Evolutionary conservation across 2,329 filamentous ascomycete genomes (phyloP), one percentile per base, ranked within the genome.

Genomic region (Apiospora rasikravindrae): DNA sequence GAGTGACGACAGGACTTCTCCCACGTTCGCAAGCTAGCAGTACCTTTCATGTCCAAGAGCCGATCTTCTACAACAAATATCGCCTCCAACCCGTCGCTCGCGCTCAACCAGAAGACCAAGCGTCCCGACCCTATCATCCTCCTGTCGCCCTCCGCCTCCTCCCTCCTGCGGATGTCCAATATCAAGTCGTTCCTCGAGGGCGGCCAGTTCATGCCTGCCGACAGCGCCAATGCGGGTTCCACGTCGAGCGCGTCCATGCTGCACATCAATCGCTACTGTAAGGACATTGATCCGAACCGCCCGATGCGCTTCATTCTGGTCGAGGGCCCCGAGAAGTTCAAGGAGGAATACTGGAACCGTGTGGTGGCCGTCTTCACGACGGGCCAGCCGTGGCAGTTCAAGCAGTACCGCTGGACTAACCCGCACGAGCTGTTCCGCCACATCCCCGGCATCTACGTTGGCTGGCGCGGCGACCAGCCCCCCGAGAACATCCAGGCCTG

Each of bases 321-420:
- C 70, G 96, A 99, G 82, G 93, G 92, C 24, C 93, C 95, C 0
- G 92, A 97, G 80, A 93, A 96, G 82, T 99, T 99, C 88, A 97
- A 98, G 82, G 96, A 96, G 0, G 95, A 98, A 80, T 98, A 98
- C 86, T 99, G 96, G 96, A 92, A 92, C 78, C 92, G 95, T 69
- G 93, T 99, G 8, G 96, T 98, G 1, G 96, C 94, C 16, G 95
- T 99, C 72, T 98, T 99, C 84, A 99, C 96, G 0, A 99, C 96
- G 0, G 96, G 96, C 45, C 96, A 99, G 84, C 91, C 93, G 13
- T 99, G 96, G 96, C 96, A 99, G 84, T 99, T 99, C 85, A 98
- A 98, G 84, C 93, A 91, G 76, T 99, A 99, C 88, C 98, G 97
- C 83, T 99, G 96, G 94, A 92, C 92, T 76, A 92, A 93, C 71